Base-by-base conservation (phyloP, 1,284 basidiomycete species). In the Irpex lacteus region DNA sequence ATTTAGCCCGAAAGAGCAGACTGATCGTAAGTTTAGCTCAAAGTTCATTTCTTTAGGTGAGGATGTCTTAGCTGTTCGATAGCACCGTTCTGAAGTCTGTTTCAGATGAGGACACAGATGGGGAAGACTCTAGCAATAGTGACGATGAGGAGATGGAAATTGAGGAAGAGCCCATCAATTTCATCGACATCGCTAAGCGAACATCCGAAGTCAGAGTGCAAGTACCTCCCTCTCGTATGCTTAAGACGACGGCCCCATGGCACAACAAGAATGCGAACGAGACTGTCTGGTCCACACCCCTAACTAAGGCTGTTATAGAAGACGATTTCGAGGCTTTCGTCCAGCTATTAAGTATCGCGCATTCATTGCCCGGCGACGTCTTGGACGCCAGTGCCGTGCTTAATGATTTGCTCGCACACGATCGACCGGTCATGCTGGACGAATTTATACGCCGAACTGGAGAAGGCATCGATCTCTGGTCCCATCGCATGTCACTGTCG, bases 391-490 rank as follows among this genome's bases (percentile, higher is more conserved):
- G 49, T 2, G 2, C 52, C 4, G 36, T 77, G 5, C 47, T 81
- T 34, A 4, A 60, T 0, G 62, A 55, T 1, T 77, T 82, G 47
- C 21, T 85, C 9, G 2, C 40, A 1, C 59, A 73, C 5, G 85
- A 87, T 64, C 76, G 76, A 6, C 71, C 75, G 0, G 79, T 81
- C 1, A 81, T 87, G 71, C 72, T 87, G 15, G 80, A 88, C 66
- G 82, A 83, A 65, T 79, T 78, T 55, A 85, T 87, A 56, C 79
- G 83, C 13, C 78, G 80, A 26, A 82, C 81, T 0, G 85, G 85
- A 2, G 65, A 68, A 6, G 84, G 83, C 0, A 75, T 86, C 36
- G 70, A 78, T 38, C 63, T 82, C 1, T 34, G 26, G 26, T 26
- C 26, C 26, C 54, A 11, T 9, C 8, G 18, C 47, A 36, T 37